Base-by-base conservation (phyloP, 495 filamentous ascomycete species). In the Tricharina praecox region DNA sequence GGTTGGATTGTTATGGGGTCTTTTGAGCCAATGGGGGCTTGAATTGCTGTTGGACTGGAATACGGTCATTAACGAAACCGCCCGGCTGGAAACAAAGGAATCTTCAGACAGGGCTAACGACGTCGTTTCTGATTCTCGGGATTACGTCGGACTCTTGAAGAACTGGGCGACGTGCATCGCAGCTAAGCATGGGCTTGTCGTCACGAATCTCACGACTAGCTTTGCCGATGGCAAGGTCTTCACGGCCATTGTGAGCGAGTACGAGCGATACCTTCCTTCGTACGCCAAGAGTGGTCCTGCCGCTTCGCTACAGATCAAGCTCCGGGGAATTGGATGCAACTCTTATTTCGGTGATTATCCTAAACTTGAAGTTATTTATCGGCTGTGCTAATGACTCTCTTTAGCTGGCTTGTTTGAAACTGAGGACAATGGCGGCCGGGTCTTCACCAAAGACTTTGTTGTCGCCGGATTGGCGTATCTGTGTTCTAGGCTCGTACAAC, bases 171-270 rank as follows among this genome's bases (percentile, higher is more conserved):
- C 58, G 20, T 58, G 60, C 37, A 64, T 78, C 24, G 72, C 68
- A 10, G 55, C 56, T 15, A 51, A 68, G n/a, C 64, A 70, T 42
- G 67, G 66, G 8, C 48, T 76, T 15, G 53, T 55, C 1, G 60
- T 80, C 24, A 50, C 62, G 23, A 78, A 80, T 35, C 60, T 80
- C 50, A 78, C 70, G 5, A 77, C 74, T 9, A 68, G 69, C 37
- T 78, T 82, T 57, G 66, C 74, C 8, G 67, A 79, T 53, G 70
- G 71, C 28, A 63, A 54, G 34, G 64, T 74, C 32, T 76, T 78
- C 50, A 67, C 64, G 45, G 65, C 65, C 33, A 79, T 81, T 38
- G 66, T 80, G 8, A 66, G 74, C 21, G 73, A 76, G 43, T 81
- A 80, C 53, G 64, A 69, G 47, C 62, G 58, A 19, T 73, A 60